Conservation (phyloP, 1,139 yeast genomes). For the Geotrichum restrictum region DNA sequence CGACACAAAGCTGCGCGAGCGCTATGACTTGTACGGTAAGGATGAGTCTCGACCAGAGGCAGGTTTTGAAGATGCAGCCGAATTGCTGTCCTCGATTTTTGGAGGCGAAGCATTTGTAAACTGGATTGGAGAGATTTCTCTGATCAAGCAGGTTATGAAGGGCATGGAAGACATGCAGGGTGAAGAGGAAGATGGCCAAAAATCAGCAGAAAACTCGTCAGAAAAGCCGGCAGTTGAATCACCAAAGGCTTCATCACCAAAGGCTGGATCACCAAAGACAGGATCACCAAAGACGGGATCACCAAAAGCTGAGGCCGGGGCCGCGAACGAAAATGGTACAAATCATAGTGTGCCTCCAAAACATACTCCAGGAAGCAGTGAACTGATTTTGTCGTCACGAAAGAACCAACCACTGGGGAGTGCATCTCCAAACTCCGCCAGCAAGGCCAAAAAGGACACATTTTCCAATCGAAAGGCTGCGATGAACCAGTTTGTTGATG, state of each 20-base stretch:
- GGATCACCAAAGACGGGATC: background rate
- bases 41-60: slow-evolving; percentile 76
- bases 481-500: slow-evolving; percentile 73
- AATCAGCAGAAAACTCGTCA: slow-evolving; percentile 42
- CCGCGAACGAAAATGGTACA: background rate
- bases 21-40: slow-evolving; percentile 81
- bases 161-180: slow-evolving; percentile 47
- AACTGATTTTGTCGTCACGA: background rate
- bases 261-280: background rate
- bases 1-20: slow-evolving; percentile 65
- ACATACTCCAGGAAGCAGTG: slow-evolving; percentile 1
- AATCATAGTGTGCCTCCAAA: background rate
- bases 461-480: slow-evolving; percentile 52
- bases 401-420: slow-evolving; percentile 5
- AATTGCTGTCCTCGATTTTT: slow-evolving; percentile 77
- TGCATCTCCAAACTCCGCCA: background rate
- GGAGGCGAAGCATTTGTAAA: slow-evolving; percentile 91
- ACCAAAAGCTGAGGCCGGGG: background rate
- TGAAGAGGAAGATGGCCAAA: slow-evolving; percentile 54
- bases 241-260: background rate
- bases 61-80: slow-evolving; percentile 88
- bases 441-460: slow-evolving; percentile 44
- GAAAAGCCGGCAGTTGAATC: slow-evolving; percentile 7
- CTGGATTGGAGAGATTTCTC: slow-evolving; percentile 87
- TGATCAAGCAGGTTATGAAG: slow-evolving; percentile 73